Percentiles rank a stretch among this genome's conserved stretches.
These are phyloP conservation scores for Salix brachista DNA, from an alignment of 345 rosid genomes.

Conservation along the genomic window DNA sequence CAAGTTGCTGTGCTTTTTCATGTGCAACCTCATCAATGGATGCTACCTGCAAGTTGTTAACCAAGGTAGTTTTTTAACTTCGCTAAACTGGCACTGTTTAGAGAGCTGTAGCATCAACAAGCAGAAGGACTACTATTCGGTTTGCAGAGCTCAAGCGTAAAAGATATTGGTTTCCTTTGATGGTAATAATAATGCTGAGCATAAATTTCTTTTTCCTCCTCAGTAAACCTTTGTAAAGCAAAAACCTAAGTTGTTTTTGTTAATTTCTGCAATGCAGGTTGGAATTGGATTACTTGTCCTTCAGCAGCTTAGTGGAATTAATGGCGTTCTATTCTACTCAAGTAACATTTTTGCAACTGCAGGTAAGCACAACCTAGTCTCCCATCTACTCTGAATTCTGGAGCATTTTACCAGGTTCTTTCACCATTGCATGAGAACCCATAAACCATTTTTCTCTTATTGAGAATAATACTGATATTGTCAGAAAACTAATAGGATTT, in stretches of 20 bases:
- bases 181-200: conserved; percentile 42
- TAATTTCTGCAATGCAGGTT: conserved; percentile 58
- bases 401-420: conserved; percentile 2
- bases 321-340: conserved; percentile 87
- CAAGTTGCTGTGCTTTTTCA: too few relatives aligned
- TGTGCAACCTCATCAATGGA: too few relatives aligned
- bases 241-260: conserved; percentile 1
- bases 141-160: conserved; percentile 85
- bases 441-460: too few relatives aligned
- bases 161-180: conserved; percentile 92
- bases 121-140: conserved; percentile 63
- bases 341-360: conserved; percentile 78
- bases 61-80: neutral
- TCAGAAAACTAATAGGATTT: too few relatives aligned
- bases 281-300: conserved; percentile 84
- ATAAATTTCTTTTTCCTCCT: neutral
- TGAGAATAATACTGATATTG: too few relatives aligned
- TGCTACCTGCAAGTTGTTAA: too few relatives aligned
- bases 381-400: conserved; percentile 1
- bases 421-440: neutral
- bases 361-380: conserved; percentile 43
- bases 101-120: conserved; percentile 83
- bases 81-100: conserved; percentile 29
- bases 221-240: neutral
- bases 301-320: conserved; percentile 88